Conservation (phyloP, 1,284 basidiomycete species). For the Puccinia coronata region DNA sequence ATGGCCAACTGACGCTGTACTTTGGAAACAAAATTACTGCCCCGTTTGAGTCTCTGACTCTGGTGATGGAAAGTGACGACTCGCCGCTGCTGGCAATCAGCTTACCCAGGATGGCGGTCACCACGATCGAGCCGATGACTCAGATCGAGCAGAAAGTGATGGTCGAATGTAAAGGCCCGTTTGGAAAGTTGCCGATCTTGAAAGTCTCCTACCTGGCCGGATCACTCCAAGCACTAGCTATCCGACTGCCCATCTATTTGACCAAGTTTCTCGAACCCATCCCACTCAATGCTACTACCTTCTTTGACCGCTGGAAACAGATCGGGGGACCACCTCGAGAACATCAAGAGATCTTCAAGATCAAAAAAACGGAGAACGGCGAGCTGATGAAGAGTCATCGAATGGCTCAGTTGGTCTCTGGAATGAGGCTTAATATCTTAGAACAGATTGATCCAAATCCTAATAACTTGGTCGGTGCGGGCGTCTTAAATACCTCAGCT, state of each 20-base stretch:
- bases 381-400: slow-evolving; percentile 64
- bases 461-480: slow-evolving; percentile 82
- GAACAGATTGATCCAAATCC: slow-evolving; percentile 67
- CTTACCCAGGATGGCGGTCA: slow-evolving; percentile 81
- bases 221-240: slow-evolving; percentile 78
- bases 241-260: slow-evolving; percentile 81
- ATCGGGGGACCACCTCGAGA: slow-evolving; percentile 93
- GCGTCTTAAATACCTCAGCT: slow-evolving; percentile 80
- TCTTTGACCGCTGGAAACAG: slow-evolving; percentile 97
- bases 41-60: slow-evolving; percentile 83
- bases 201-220: slow-evolving; percentile 89
- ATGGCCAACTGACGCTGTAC: slow-evolving; percentile 88
- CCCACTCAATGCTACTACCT: slow-evolving; percentile 75
- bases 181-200: slow-evolving; percentile 76
- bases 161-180: slow-evolving; percentile 88
- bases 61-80: slow-evolving; percentile 73
- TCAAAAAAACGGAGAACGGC: slow-evolving; percentile 66
- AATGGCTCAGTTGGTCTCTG: slow-evolving; percentile 74
- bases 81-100: slow-evolving; percentile 73
- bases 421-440: slow-evolving; percentile 74
- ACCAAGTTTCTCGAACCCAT: slow-evolving; percentile 94
- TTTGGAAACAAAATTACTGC: slow-evolving; percentile 92
- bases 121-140: slow-evolving; percentile 75
- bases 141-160: slow-evolving; percentile 91
- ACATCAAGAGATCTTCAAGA: slow-evolving; percentile 81